phyloP scores from a whole-genome alignment of 2,329 filamentous ascomycete species.

The Colletotrichum melonis region DNA sequence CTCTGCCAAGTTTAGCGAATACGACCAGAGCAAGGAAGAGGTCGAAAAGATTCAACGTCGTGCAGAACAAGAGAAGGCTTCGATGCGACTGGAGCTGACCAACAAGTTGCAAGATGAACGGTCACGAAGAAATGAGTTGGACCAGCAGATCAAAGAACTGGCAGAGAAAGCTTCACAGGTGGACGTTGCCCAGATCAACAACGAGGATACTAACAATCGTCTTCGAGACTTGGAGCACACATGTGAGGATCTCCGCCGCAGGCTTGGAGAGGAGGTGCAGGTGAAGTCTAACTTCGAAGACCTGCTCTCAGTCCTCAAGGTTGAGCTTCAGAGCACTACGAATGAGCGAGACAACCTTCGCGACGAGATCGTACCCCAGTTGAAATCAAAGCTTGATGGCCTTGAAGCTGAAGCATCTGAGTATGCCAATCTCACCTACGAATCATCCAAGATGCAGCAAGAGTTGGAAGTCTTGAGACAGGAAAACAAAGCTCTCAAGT shows the following conservation, averaged over 20 bases:
- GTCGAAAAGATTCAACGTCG: slow-evolving; percentile 85
- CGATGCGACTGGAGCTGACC: slow-evolving; percentile 82
- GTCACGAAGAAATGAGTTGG: slow-evolving; percentile 77
- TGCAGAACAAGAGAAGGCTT: slow-evolving; percentile 91
- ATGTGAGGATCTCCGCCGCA: slow-evolving; percentile 85
- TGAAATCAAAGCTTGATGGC: slow-evolving; percentile 81
- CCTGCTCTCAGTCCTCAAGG: slow-evolving; percentile 83
- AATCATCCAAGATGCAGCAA: slow-evolving; percentile 87
- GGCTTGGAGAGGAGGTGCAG: slow-evolving; percentile 85
- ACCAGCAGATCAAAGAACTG: slow-evolving; percentile 85
- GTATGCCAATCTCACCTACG: slow-evolving; percentile 79
- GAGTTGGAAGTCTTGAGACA: slow-evolving; percentile 78
- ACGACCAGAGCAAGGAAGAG: slow-evolving; percentile 73
- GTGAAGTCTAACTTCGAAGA: slow-evolving; percentile 96
- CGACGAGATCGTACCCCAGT: slow-evolving; percentile 85
- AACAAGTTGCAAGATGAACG: slow-evolving; percentile 91
- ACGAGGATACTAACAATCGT: slow-evolving; percentile 67
- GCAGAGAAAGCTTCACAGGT: slow-evolving; percentile 80
- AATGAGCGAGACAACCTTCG: slow-evolving; percentile 93
- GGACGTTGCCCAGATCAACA: slow-evolving; percentile 65
- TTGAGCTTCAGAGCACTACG: slow-evolving; percentile 82
- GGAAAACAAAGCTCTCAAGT: slow-evolving; percentile 72
- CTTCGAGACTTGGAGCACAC: slow-evolving; percentile 82
- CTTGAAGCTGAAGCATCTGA: slow-evolving; percentile 81
- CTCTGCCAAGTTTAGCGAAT: slow-evolving; percentile 80